These are phyloP conservation scores for Aspergillus nomiae DNA, from an alignment of 2,329 filamentous ascomycete genomes.

Conservation along the genomic window DNA sequence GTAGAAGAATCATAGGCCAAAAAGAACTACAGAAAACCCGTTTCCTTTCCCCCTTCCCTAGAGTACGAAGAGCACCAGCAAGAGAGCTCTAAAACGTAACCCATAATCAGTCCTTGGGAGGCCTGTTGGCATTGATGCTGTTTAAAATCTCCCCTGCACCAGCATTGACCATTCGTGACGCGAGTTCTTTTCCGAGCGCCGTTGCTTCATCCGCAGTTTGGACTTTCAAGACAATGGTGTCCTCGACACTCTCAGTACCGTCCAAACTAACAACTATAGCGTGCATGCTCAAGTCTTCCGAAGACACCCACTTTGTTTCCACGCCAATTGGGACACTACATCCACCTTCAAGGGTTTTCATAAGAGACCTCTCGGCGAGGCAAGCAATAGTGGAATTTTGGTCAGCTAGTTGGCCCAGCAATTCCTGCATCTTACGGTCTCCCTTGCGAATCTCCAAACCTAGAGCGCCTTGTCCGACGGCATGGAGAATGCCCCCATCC, in stretches of 20 bases:
- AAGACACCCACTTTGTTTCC: conserved; percentile 12
- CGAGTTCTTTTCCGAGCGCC: background rate
- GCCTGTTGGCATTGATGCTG: conserved; percentile 5
- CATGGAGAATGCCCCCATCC: conserved; percentile 66
- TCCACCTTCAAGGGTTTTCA: conserved; percentile 12
- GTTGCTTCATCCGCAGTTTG: background rate
- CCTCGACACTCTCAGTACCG: conserved; percentile 2
- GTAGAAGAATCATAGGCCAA: no score
- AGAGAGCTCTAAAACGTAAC: no score
- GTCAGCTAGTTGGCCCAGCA: conserved; percentile 8
- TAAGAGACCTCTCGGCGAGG: conserved; percentile 11
- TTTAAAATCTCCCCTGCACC: conserved; percentile 28
- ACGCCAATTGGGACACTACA: conserved; percentile 14
- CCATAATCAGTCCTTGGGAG: conserved; percentile 5
- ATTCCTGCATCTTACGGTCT: conserved; percentile 1
- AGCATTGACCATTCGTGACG: background rate
- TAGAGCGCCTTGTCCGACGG: conserved; percentile 85
- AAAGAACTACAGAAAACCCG: no score
- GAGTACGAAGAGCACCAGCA: no score
- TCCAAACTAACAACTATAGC: conserved; percentile 15
- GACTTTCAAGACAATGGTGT: background rate
- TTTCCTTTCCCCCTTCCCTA: no score
- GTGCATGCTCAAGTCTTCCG: background rate
- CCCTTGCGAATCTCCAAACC: conserved; percentile 52
- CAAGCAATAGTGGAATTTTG: conserved; percentile 10